Conservation (phyloP, 2,329 filamentous ascomycete genomes). For the Penicillium sp. region DNA sequence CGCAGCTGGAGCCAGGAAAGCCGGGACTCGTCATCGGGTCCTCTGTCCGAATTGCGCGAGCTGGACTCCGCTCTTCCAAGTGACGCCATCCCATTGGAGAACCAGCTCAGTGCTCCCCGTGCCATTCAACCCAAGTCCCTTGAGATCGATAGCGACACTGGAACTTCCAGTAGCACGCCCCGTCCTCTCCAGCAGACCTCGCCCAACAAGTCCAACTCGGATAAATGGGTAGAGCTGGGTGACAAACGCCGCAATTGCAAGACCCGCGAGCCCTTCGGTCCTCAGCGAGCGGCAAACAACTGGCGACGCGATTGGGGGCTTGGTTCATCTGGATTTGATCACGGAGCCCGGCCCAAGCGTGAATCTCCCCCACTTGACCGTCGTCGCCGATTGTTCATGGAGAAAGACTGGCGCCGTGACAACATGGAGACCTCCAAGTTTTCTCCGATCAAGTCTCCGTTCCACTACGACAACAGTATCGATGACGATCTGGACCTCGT, state of each 20-base stretch:
- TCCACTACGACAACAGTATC: conserved; percentile 55
- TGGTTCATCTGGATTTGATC: conserved; percentile 43
- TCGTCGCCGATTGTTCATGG: conserved; percentile 45
- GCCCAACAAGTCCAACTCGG: conserved; percentile 57
- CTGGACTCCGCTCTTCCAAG: conserved; percentile 59
- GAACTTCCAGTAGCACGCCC: conserved; percentile 37
- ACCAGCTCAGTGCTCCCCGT: conserved; percentile 14
- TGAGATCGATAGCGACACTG: conserved; percentile 67
- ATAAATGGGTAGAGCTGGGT: conserved; percentile 90
- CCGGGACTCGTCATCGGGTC: conserved; percentile 55
- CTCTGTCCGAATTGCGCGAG: conserved; percentile 58
- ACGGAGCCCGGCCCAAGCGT: conserved; percentile 40
- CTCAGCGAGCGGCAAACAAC: conserved; percentile 48
- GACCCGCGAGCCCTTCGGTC: conserved; percentile 56
- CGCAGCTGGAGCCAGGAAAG: conserved; percentile 81
- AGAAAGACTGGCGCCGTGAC: conserved; percentile 54
- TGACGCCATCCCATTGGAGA: conserved; percentile 45
- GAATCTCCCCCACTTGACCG: conserved; percentile 32
- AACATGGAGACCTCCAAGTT: conserved; percentile 33
- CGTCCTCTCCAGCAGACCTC: conserved; percentile 65
- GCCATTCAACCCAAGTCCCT: conserved; percentile 48
- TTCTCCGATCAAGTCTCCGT: conserved; percentile 38
- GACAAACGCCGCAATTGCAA: conserved; percentile 72
- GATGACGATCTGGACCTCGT: conserved; percentile 89
- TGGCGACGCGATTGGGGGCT: conserved; percentile 50